A percentile compares a stretch with the other conserved stretches of the same genome.
Evolutionary conservation across 768 basidiomycete species (phyloP).

Genomic region (Podaxis sp.): DNA sequence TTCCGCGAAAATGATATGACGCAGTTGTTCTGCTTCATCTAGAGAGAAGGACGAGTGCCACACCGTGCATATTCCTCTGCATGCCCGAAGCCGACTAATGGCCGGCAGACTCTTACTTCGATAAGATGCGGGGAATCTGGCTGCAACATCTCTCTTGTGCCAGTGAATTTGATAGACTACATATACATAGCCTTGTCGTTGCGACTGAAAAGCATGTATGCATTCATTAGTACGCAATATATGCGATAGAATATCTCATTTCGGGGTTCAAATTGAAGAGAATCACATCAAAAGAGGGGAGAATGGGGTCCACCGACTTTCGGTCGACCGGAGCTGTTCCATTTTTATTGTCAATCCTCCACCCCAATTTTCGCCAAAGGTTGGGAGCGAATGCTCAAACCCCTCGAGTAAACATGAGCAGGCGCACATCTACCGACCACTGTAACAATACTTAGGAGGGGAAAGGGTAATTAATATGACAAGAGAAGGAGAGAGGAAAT

Average conservation of each 20-base stretch:
- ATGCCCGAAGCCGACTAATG: neutral
- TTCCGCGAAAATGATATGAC: neutral
- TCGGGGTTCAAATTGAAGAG: neutral
- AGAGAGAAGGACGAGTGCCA: neutral
- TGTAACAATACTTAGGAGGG: constrained; percentile 1
- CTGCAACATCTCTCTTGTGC: neutral
- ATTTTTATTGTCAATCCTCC: neutral
- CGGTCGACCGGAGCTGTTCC: neutral
- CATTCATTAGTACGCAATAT: too few species aligned
- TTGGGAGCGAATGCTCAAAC: neutral
- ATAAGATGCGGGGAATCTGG: neutral
- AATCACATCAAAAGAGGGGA: neutral
- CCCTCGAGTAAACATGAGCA: neutral
- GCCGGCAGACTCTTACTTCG: neutral
- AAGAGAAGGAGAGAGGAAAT: neutral
- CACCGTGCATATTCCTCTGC: neutral
- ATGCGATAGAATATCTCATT: neutral
- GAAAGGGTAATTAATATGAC: constrained; percentile 1
- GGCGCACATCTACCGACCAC: neutral
- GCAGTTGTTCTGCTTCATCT: neutral
- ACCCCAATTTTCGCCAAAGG: neutral
- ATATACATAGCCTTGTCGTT: too few species aligned
- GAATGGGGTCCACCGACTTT: neutral
- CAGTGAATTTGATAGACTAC: too few species aligned
- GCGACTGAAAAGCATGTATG: too few species aligned